Base-by-base conservation (phyloP, 2,329 filamentous ascomycete genomes). In the Hypoxylon sp. region DNA sequence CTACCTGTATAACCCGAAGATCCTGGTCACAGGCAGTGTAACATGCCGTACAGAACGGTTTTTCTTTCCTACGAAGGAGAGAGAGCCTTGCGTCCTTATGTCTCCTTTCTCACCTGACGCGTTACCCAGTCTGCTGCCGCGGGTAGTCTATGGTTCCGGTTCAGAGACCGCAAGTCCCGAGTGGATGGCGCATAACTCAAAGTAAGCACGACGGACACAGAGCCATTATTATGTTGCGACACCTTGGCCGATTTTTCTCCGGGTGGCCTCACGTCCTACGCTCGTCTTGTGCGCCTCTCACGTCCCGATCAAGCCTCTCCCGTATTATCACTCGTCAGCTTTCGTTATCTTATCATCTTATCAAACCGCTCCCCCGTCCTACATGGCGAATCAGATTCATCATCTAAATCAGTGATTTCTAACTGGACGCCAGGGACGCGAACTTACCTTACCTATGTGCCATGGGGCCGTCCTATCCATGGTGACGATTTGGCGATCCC, bases 1-100 rank as follows among this genome's bases (percentile, higher is more conserved):
- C 37, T 46, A 33, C 29, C 47, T 59, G 47, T 64, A 64, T 64
- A 53, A 46, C 61, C 61, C 61, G 61, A 64, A 59, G 53, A 57
- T n/a, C 52, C 60, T 10, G 19, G 26, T 53, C 59, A 14, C 24
- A 37, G 22, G 31, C 26, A 48, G 47, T 39, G 63, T 59, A 37
- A 62, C 58, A 33, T 52, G 47, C 47, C 63, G 48, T 47, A 22
- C 26, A 50, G 37, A 61, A 57, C 57, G 44, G 57, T 54, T 47
- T 52, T 51, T 51, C 24, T 22, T 44, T 58, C 24, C 22, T 39
- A 44, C 47, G n/a, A 60, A 9, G n/a, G 44, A 47, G 13, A 2
- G 37, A 60, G 24, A 54, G 54, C 44, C 50, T 61, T 57, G 17
- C 46, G 42, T 55, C 17, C 33, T 53, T n/a, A 50, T 19, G 57